Base-by-base conservation (phyloP, 1,284 basidiomycete species). In the Phellinidium pouzarii region DNA sequence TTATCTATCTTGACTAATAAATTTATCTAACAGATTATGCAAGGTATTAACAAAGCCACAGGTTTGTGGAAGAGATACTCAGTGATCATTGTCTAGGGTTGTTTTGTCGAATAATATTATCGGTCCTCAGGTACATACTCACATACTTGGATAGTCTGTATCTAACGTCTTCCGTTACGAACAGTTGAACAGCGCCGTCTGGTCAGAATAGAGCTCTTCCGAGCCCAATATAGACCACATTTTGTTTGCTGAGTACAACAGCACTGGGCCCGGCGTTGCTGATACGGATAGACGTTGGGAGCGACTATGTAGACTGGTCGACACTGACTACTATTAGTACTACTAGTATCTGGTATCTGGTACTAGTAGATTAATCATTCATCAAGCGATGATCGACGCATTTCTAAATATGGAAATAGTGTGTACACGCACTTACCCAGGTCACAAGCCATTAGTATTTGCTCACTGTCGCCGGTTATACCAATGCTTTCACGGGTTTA, bases 151-250 rank as follows among this genome's bases (percentile, higher is more conserved):
- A n/a, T n/a, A n/a, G n/a, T n/a, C n/a, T n/a, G n/a, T n/a, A n/a
- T n/a, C n/a, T n/a, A n/a, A n/a, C n/a, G n/a, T n/a, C n/a, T n/a
- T n/a, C n/a, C n/a, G n/a, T n/a, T n/a, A n/a, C n/a, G n/a, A n/a
- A 11, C 26, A 60, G 55, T 37, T 60, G 29, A 66, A 67, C 55
- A 48, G 52, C 11, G 62, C 65, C 4, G 62, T 64, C 4, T 69
- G 66, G 66, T 59, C 59, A 31, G 36, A 59, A 37, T 68, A 66
- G 66, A 61, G 58, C 19, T 48, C 59, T 2, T 23, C 58, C 4
- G 58, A 47, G 19, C 65, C 66, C 5, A 63, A 65, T 43, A 69
- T 66, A 7, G 58, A 56, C 20, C 58, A 65, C 36, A 62, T 68
- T 12, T 40, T 64, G 2, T 64, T 66, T 36, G 66, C 59, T 4